Evolutionary conservation across 345 rosid species (phyloP), one percentile per base, ranked within the genome.

Genomic region (Pistacia vera): DNA sequence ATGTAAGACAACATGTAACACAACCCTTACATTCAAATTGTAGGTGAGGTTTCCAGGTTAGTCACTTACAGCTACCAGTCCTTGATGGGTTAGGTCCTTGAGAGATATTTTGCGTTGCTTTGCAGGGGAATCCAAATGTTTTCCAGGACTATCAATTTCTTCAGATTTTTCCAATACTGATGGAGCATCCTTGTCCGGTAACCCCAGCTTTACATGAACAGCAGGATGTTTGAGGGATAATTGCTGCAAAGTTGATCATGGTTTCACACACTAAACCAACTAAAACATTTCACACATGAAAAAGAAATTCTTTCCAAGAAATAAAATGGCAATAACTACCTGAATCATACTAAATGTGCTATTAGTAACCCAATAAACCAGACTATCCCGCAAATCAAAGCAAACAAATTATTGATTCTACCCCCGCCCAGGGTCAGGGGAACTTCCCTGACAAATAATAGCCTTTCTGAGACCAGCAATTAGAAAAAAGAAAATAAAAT

Each of bases 311-410:
- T 33, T 36, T 17, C 59, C 18, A 30, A 48, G 36, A 66, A 49
- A 55, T 12, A 17, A 36, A 51, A 46, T 46, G 20, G 22, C 25
- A 55, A 79, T 18, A 78, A 76, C 86, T 65, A 95, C 99, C 99
- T 91, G 99, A 61, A 94, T 64, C 51, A 85, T 49, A 83, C 83
- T 93, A 71, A 87, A 72, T 75, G 97, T 90, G 70, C 90, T 83
- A 83, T 95, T 95, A 63, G 99, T 88, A 70, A 88, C 74, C 99
- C 99, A 95, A 77, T 93, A 95, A 44, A 95, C 86, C 74, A 92
- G 88, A 82, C 96, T 92, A 80, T 97, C 99, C 98, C 93, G 85
- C 79, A 75, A 89, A 76, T 77, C 22, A 68, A 82, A 69, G 46
- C 56, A 78, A 46, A 77, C 9, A 61, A 74, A 59, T 74, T 58